Evolutionary conservation across 306 rosid species (phyloP), one percentile per base, ranked within the genome.

Genomic region (Citrullus mucosospermus): DNA sequence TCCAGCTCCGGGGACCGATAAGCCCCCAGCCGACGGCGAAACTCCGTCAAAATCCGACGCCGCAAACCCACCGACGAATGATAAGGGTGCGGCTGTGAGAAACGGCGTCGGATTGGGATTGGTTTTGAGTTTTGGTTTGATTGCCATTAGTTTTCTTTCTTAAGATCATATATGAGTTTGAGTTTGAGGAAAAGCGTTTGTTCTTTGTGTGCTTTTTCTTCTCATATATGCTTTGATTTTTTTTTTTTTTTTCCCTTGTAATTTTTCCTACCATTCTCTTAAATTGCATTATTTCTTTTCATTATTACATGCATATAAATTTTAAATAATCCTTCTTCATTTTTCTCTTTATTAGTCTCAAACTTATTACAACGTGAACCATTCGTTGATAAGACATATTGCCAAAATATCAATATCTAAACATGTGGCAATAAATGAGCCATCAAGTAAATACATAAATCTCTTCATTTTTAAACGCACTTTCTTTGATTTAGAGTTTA

Each of bases 1-100:
- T 4, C 41, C 88, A 0, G 13, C 79, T 0, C 57, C 90, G 0
- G 83, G 89, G 4, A 83, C 89, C 6, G 78, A 84, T 0, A 85
- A 82, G 30, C 56, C 88, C 4, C 86, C 90, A 1, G 43, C 87
- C 0, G 66, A 57, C 0, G 58, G 22, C 8, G 25, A 67, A 56
- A 79, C 22, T 4, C 10, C 46, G 22, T 46, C 65, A 25, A 67
- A 38, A 59, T 8, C 65, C 4, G 30, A 50, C 4, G 54, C 76
- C 5, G 66, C 62, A 13, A 10, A 68, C 0, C 34, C 81, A 20
- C 55, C 63, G 28, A 3, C 81, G 0, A 16, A 20, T 9, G 67
- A 57, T 0, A 51, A 22, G 76, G 12, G 9, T 15, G 56, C 53
- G 9, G 81, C 18, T 36, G 28, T 25, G 46, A 79, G 16, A 28